Evolutionary conservation across 2,329 filamentous ascomycete species (phyloP).

Genomic region (Hirsutella thompsonii): DNA sequence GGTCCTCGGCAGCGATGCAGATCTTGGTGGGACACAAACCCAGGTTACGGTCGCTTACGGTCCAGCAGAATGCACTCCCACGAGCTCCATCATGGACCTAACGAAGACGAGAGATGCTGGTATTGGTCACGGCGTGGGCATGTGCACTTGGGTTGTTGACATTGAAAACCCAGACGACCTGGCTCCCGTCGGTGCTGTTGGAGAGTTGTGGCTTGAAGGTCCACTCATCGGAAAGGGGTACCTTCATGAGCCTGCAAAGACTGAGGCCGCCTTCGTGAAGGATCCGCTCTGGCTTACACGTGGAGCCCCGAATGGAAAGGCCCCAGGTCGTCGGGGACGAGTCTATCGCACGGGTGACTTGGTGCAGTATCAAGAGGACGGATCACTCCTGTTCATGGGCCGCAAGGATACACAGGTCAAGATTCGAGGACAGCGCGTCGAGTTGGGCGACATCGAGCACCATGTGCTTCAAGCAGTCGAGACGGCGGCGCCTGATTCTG

Average conservation of each 20-base stretch:
- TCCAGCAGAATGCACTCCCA: constrained; percentile 1
- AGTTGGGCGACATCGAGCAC: constrained; percentile 1
- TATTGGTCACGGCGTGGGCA: not conserved
- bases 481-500: not conserved
- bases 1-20: constrained; percentile 3
- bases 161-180: constrained; percentile 16
- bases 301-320: not conserved
- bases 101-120: not conserved
- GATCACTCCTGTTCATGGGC: not conserved
- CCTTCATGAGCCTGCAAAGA: constrained; percentile 30
- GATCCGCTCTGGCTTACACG: constrained; percentile 15
- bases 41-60: constrained; percentile 3
- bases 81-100: not conserved
- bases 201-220: constrained; percentile 25
- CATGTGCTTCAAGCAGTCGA: not conserved
- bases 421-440: constrained; percentile 1
- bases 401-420: constrained; percentile 2
- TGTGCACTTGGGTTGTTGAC: not conserved
- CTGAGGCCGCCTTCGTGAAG: constrained; percentile 29
- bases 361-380: not conserved
- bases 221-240: constrained; percentile 36
- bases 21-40: constrained; percentile 4
- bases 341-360: constrained; percentile 26
- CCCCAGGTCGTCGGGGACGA: not conserved
- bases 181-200: constrained; percentile 16